Evolutionary conservation across 148 eudicot species (phyloP), one percentile per base, ranked within the genome.

Genomic region (Cornus controversa): DNA sequence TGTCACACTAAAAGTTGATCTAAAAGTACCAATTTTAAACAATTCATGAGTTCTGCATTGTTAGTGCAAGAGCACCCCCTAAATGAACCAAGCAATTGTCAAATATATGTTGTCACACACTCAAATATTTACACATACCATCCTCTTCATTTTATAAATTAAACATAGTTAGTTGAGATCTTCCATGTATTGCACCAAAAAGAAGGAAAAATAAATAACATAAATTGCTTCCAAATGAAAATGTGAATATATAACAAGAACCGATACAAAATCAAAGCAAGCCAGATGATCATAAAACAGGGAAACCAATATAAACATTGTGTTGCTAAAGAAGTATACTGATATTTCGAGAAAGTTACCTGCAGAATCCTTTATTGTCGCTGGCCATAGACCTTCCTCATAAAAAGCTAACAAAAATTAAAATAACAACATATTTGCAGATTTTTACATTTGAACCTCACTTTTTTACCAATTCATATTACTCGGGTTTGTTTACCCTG

Each of bases 401-500:
- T 13, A 31, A n/a, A 34, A 25, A 45, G 31, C 69, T 24, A 18
- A 53, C 34, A 14, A 24, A 62, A 14, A 14, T 9, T 40, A 13
- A 65, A 62, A 74, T 28, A 72, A 62, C 53, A 40, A 65, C 15
- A 62, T 18, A 25, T 24, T 26, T 6, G 24, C 27, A 29, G 50
- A 18, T 66, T 45, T 64, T 47, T 27, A 66, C 64, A 75, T 75
- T 65, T 47, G 28, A 66, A 11, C 28, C 42, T 64, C 53, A 6
- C 40, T 50, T 66, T 34, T 75, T 45, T 66, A 29, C 20, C n/a
- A 18, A 27, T 36, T 42, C 31, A 16, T 63, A 28, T 45, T 64
- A 80, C 31, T 58, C 84, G 6, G 84, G 45, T 64, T 82, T 70
- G 42, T 60, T 72, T 77, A 77, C 78, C 70, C 62, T 72, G 26